Conservation (phyloP, 2,329 filamentous ascomycete genomes). For the Chaetothyriales sp. region DNA sequence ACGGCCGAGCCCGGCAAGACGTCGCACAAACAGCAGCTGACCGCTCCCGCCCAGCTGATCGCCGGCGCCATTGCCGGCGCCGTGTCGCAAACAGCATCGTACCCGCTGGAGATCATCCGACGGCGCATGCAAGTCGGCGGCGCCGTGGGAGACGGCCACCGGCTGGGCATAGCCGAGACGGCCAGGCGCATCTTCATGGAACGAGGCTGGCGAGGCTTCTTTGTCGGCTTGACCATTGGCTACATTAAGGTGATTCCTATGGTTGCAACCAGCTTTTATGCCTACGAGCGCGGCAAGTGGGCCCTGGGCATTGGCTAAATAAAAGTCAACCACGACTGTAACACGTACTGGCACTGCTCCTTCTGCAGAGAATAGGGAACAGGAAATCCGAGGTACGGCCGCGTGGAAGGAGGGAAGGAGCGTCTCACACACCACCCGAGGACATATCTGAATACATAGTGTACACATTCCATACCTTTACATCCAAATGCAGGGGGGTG, state of each 20-base stretch:
- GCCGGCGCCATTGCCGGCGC: slow-evolving; percentile 77
- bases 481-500: not conserved
- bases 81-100: slow-evolving; percentile 81
- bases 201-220: slow-evolving; percentile 69
- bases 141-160: slow-evolving; percentile 77
- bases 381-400: not conserved
- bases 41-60: slow-evolving; percentile 72
- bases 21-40: slow-evolving; percentile 53
- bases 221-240: slow-evolving; percentile 82
- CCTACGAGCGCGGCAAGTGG: slow-evolving; percentile 52
- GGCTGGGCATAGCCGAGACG: slow-evolving; percentile 67
- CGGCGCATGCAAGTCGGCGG: slow-evolving; percentile 93
- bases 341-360: not conserved
- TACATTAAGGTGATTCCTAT: slow-evolving; percentile 91
- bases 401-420: not conserved
- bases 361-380: not conserved
- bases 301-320: slow-evolving; percentile 47
- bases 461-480: not conserved
- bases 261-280: slow-evolving; percentile 59
- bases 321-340: not conserved
- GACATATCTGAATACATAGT: not conserved
- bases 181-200: slow-evolving; percentile 61
- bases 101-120: slow-evolving; percentile 84
- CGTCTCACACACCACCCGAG: not conserved
- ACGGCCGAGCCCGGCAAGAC: slow-evolving; percentile 24